Base-by-base conservation (phyloP, 176 grass and related monocot genomes). In the Raddia distichophylla region DNA sequence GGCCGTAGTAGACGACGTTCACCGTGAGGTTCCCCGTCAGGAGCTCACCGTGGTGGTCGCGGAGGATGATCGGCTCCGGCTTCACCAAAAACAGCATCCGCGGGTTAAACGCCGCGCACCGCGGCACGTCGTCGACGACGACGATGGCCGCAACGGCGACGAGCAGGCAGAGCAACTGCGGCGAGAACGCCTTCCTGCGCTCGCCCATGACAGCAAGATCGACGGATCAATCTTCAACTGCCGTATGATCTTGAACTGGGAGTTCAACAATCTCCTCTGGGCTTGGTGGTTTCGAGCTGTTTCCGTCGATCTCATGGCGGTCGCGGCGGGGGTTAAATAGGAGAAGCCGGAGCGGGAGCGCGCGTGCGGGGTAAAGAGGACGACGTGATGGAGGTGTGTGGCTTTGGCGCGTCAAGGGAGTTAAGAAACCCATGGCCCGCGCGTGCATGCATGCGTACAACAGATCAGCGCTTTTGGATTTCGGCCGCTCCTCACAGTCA, bases 1-100 rank as follows among this genome's bases (percentile, higher is more conserved):
- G 70, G 12, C 95, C 92, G 49, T 98, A 98, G 87, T 86, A 98
- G 60, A 94, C 57, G 44, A 98, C 63, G 82, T 98, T 87, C 60
- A 98, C 62, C 3, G 88, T 86, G 75, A 85, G 76, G 78, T 93
- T 89, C 42, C 95, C 95, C 10, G 78, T 89, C 49, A 98, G 88
- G 22, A 98, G 71, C 59, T 61, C 7, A 3, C 95, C 95, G 9
- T 64, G 59, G 74, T 97, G 95, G 87, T 97, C 87, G 51, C 44
- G 45, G 19, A 97, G 90, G 60, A 94, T 82, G 27, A 97, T 70
- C 40, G 88, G 90, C 35, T 94, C 79, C 15, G 84, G 84, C 52
- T 85, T 89, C 65, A 94, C 95, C 7, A 93, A 70, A 83, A 91
- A 93, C 62, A 97, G 86, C 82, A 83, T 78, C 3, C 86, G 86